Base-by-base conservation (phyloP, 108 stramenopile species). In the Craspedostauros australis region DNA sequence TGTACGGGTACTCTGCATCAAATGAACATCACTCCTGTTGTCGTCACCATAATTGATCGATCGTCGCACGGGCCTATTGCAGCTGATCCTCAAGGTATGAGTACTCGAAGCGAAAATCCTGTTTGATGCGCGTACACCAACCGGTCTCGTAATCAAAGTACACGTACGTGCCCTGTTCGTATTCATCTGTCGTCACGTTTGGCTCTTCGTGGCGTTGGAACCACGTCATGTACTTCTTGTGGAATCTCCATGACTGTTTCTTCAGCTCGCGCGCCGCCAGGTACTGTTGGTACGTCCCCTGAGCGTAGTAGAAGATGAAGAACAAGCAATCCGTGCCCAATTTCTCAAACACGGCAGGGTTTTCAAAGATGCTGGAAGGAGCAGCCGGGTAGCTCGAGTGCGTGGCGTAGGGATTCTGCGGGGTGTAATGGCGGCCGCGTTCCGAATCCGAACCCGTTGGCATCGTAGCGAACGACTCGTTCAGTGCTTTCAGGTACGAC, bases 221-320 rank as follows among this genome's bases (percentile, higher is more conserved):
- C 99, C 99, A 99, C 20, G 99, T 98, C 88, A 89, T 86, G 74
- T 99, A 99, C 90, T 98, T 97, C 60, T 97, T 98, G 74, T 99
- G 99, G 72, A 89, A 99, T 49, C 99, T 77, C 99, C 99, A 99
- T 30, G 85, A 88, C 58, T 97, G 95, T 63, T 94, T 93, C 77
- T 97, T 97, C 65, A 99, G 76, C 61, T 98, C 95, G 1, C 88
- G 72, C 1, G 99, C 99, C 1, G 99, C 99, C 42, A 99, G 72
- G 62, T 96, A 97, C 62, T 99, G 99, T 56, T 94, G 94, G 68
- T 96, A 95, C 5, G 96, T 98, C 16, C 95, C 96, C 59, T 97
- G 98, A 43, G 92, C 78, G 64, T 96, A 97, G 77, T 98, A 98
- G 65, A 99, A 99, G 62, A 96, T 94, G 61, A 98, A 96, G 75